These are phyloP conservation scores for Bipolaris oryzae DNA, from an alignment of 2,329 filamentous ascomycete species.

Conservation along the genomic window DNA sequence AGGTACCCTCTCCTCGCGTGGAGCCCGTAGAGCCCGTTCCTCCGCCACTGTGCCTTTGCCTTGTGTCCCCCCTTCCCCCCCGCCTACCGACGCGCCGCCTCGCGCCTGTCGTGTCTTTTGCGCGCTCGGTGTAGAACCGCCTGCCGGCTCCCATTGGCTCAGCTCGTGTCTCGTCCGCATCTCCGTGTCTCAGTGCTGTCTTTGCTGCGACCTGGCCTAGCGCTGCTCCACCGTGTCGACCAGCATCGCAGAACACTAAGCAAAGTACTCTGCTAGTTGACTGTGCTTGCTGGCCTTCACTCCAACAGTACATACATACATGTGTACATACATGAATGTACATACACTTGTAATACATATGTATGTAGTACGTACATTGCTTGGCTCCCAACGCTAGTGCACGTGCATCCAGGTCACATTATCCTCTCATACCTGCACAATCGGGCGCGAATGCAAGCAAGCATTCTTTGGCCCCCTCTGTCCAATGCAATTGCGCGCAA, in stretches of 20 bases:
- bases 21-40: conserved; percentile 14
- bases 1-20: conserved; percentile 5
- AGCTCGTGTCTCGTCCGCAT: conserved; percentile 40
- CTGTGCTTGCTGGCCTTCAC: neutral
- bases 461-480: neutral
- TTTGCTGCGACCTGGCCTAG: neutral
- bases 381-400: neutral
- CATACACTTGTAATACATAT: no score
- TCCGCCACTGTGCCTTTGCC: conserved; percentile 6
- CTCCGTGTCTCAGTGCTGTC: conserved; percentile 39
- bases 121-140: conserved; percentile 20
- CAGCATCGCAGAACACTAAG: conserved; percentile 1
- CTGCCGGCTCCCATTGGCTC: conserved; percentile 30
- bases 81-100: conserved; percentile 13
- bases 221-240: conserved; percentile 20
- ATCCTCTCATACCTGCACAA: conserved; percentile 1
- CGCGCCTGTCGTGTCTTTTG: conserved; percentile 25
- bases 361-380: neutral
- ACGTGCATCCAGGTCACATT: conserved; percentile 7
- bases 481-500: neutral
- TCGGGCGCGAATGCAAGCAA: conserved; percentile 8
- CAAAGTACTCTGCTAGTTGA: neutral
- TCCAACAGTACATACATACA: no score
- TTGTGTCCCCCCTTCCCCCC: no score
- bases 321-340: no score